Base-by-base conservation (phyloP, 306 rosid species). In the Elaeagnus macrophylla region DNA sequence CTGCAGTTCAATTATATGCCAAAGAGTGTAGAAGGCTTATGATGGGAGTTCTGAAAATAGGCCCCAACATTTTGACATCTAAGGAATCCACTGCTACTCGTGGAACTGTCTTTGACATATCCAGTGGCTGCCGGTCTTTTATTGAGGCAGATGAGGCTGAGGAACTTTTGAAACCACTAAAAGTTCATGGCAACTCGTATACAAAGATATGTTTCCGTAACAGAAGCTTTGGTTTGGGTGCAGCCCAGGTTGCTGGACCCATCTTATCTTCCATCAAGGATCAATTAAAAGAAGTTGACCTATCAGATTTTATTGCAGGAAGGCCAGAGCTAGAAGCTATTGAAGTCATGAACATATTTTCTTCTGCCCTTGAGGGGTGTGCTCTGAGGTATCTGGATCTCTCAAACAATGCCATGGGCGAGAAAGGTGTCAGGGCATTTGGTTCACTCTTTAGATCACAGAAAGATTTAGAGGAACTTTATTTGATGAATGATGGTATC, bases 401-500 rank as follows among this genome's bases (percentile, higher is more conserved):
- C 64, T 84, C 96, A 60, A 73, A 82, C 75, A 88, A 88, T 60
- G 96, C 96, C 67, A 59, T 84, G 83, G 96, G 94, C 3, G 91
- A 84, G 56, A 70, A 88, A 76, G 82, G 96, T 76, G 85, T 88
- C 14, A 69, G 86, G 51, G 91, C 94, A 56, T 88, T 88, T 74
- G 77, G 67, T 51, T 72, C 79, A 6, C 91, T 88, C 57, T 67
- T 84, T 49, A 82, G 75, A 44, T 79, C 96, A 1, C 96, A 84
- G 64, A 69, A 42, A 49, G 65, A 71, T 59, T 67, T 88, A 69
- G 91, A 88, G 80, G 94, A 84, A 72, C 91, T 88, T 60, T 88
- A 84, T 80, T 74, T 88, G 79, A 78, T 88, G 85, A 88, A 88
- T 74, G 96, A 80, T 57, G 96, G 96, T 49, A 82, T 88, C 54